Percentiles rank a stretch among this genome's conserved stretches.
Conservation (phyloP, 169 alveolate species). For the Theileria annulata region DNA sequence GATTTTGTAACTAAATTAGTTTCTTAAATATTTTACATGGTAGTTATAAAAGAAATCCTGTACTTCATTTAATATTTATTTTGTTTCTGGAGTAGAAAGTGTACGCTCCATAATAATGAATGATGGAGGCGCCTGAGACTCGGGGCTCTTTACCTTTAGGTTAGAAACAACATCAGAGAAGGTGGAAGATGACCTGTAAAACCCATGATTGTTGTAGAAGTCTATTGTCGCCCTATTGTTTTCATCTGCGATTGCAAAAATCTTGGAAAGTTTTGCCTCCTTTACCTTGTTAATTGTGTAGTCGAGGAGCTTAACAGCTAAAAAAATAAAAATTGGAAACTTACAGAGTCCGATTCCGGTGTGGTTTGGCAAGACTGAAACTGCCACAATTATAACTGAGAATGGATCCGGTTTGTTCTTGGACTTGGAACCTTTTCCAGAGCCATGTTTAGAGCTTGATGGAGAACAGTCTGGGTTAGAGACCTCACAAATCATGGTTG, state of each 20-base stretch:
- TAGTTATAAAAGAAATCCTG: neutral
- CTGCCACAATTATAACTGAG: constrained; percentile 40
- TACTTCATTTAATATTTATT: neutral
- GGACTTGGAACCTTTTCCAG: constrained; percentile 7
- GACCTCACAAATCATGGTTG: constrained; percentile 42
- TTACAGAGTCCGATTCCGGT: constrained; percentile 46
- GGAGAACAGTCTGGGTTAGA: constrained; percentile 40
- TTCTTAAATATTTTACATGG: neutral
- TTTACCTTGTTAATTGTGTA: constrained; percentile 46
- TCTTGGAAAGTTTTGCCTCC: constrained; percentile 30
- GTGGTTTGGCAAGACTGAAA: constrained; percentile 38
- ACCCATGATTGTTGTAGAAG: constrained; percentile 32
- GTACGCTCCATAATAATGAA: constrained; percentile 13
- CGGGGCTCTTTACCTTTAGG: neutral
- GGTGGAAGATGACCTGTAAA: constrained; percentile 11
- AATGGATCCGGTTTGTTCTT: constrained; percentile 41
- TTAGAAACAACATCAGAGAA: neutral
- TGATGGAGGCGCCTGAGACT: neutral
- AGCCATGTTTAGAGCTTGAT: neutral
- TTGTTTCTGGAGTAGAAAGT: neutral
- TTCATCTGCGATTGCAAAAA: constrained; percentile 50
- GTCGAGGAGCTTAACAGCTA: constrained; percentile 39
- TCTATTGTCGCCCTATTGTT: neutral
- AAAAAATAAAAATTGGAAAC: neutral
- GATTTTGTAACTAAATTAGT: constrained; percentile 19